Conservation (phyloP, 257 asterid species). For the Scutellaria barbata region DNA sequence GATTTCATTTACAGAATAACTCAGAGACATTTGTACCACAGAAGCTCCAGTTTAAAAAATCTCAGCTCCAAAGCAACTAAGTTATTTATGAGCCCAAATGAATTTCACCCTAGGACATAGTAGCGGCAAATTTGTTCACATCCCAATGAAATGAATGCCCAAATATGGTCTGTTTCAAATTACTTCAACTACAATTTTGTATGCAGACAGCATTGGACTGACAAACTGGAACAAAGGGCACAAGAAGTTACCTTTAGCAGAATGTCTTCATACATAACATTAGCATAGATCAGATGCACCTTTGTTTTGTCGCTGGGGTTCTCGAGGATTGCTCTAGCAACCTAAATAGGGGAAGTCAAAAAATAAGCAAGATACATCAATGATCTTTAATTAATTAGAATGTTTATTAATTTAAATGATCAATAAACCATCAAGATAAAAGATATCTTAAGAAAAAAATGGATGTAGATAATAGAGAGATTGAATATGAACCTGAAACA, state of each 20-base stretch:
- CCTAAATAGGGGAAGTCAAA: constrained; percentile 50
- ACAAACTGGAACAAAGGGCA: constrained; percentile 11
- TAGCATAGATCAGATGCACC: constrained; percentile 88
- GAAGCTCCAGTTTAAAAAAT: neutral
- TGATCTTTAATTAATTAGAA: neutral
- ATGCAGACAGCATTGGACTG: constrained; percentile 21
- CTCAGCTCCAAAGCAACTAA: constrained; percentile 16
- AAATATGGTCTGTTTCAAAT: constrained; percentile 5
- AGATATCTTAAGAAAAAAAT: constrained; percentile 13
- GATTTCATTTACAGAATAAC: constrained; percentile 18
- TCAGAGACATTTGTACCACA: neutral
- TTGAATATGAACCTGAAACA: constrained; percentile 59
- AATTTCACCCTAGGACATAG: neutral
- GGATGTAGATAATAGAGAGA: constrained; percentile 16
- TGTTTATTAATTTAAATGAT: neutral
- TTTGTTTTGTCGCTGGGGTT: constrained; percentile 75
- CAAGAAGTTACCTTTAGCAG: constrained; percentile 69
- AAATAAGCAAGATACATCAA: neutral
- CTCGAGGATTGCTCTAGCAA: constrained; percentile 88
- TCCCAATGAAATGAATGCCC: constrained; percentile 5
- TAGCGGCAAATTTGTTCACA: neutral
- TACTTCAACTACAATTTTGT: constrained; percentile 2
- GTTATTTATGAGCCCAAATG: neutral
- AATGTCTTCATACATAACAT: constrained; percentile 87
- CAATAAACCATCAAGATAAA: neutral